These are phyloP conservation scores for Scutellaria minor DNA, from an alignment of 257 asterid genomes.

Conservation along the genomic window DNA sequence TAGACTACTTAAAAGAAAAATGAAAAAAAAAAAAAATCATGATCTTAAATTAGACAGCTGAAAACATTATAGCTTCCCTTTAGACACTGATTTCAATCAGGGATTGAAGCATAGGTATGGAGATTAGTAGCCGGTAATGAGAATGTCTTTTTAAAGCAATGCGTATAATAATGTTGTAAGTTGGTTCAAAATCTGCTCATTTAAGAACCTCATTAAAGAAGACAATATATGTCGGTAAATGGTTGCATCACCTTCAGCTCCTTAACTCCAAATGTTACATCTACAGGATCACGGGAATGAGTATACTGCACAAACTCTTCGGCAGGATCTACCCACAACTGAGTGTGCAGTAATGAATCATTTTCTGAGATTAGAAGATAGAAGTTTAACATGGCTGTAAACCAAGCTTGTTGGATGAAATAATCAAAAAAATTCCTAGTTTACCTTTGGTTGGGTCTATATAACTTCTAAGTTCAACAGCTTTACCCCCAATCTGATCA, in stretches of 20 bases:
- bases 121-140: slow-evolving; percentile 3
- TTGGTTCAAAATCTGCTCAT: slow-evolving; percentile 24
- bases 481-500: slow-evolving; percentile 89
- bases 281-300: slow-evolving; percentile 85
- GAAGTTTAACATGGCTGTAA: slow-evolving; percentile 29
- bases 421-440: slow-evolving; percentile 14
- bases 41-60: slow-evolving; percentile 14
- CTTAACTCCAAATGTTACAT: slow-evolving; percentile 92
- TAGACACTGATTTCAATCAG: not conserved
- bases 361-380: slow-evolving; percentile 61
- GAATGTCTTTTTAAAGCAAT: not conserved
- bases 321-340: slow-evolving; percentile 93
- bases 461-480: slow-evolving; percentile 96
- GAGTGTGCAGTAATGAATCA: slow-evolving; percentile 92
- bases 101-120: slow-evolving; percentile 28
- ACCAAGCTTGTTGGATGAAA: slow-evolving; percentile 15
- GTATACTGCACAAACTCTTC: slow-evolving; percentile 93
- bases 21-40: not conserved
- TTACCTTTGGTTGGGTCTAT: slow-evolving; percentile 94
- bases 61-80: not conserved
- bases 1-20: slow-evolving; percentile 4
- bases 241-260: slow-evolving; percentile 75
- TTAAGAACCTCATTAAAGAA: slow-evolving; percentile 29
- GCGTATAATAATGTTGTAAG: slow-evolving; percentile 5
- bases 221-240: slow-evolving; percentile 20